These are phyloP conservation scores for Fusarium chlamydosporum DNA, from an alignment of 2,329 filamentous ascomycete genomes.

Conservation along the genomic window DNA sequence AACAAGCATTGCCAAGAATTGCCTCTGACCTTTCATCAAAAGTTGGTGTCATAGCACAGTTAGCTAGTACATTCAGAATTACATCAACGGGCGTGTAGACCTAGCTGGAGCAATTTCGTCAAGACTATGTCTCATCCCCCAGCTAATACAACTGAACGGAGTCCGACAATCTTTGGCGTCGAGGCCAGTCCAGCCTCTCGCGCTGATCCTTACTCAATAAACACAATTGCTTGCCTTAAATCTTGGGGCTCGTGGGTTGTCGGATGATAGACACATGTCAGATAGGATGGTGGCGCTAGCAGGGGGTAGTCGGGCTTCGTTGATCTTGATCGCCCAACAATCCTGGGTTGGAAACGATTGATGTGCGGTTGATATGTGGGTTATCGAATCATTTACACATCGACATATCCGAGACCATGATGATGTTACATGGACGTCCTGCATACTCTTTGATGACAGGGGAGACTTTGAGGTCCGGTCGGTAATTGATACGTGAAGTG, in stretches of 20 bases:
- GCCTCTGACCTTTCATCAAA: slow-evolving; percentile 1
- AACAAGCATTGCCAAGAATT: slow-evolving; percentile 8
- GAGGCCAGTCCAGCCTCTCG: slow-evolving; percentile 39
- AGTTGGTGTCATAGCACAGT: slow-evolving; percentile 11
- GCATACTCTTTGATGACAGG: slow-evolving; percentile 11
- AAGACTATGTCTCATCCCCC: slow-evolving; percentile 7
- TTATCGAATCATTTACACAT: slow-evolving; percentile 40
- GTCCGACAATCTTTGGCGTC: slow-evolving; percentile 25
- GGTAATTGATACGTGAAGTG: slow-evolving; percentile 19
- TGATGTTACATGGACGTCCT: slow-evolving; percentile 8
- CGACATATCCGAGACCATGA: slow-evolving; percentile 11
- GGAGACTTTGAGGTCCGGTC: slow-evolving; percentile 7
- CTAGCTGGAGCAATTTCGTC: slow-evolving; percentile 12
- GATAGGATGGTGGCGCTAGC: slow-evolving; percentile 48
- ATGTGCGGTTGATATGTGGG: slow-evolving; percentile 30
- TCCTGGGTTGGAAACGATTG: slow-evolving; percentile 9
- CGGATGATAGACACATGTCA: slow-evolving; percentile 50
- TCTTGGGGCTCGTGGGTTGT: slow-evolving; percentile 48
- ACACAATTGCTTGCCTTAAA: slow-evolving; percentile 44
- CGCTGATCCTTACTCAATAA: slow-evolving; percentile 45
- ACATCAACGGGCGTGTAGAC: slow-evolving; percentile 7
- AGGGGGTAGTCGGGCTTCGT: slow-evolving; percentile 39
- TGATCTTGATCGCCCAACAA: slow-evolving; percentile 49
- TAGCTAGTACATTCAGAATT: background rate
- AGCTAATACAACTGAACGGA: slow-evolving; percentile 8